Percentiles rank a stretch among this genome's conserved stretches.
phyloP scores from a whole-genome alignment of 805 yeast species.

The Saccharomycopsis sp. region DNA sequence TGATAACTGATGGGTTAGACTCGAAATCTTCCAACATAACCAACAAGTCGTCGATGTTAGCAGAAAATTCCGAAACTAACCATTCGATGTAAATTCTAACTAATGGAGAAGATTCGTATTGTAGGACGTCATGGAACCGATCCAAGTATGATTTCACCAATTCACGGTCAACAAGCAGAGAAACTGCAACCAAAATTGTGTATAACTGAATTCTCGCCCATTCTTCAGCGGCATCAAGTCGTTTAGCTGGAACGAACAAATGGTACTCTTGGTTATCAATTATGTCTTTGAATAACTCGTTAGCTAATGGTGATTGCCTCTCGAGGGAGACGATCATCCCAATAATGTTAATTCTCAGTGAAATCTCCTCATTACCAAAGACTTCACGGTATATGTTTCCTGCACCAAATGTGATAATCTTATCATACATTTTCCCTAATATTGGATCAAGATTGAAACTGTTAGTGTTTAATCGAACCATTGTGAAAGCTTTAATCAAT shows the following conservation, averaged over 20 bases:
- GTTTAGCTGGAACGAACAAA: conserved; percentile 43
- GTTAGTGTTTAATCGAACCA: conserved; percentile 49
- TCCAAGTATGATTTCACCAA: conserved; percentile 27
- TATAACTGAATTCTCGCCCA: conserved; percentile 52
- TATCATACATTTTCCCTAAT: conserved; percentile 47
- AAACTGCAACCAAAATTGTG: conserved; percentile 41
- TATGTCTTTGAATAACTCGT: conserved; percentile 26
- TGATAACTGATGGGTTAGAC: conserved; percentile 37
- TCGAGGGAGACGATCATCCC: background rate
- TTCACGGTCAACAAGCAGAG: conserved; percentile 26
- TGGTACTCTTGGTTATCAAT: conserved; percentile 32
- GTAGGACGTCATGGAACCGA: conserved; percentile 31
- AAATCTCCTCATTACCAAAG: conserved; percentile 37
- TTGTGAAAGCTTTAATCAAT: conserved; percentile 38
- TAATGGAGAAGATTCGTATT: conserved; percentile 69
- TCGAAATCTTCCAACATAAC: conserved; percentile 28
- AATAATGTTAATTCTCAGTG: background rate
- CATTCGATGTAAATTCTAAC: conserved; percentile 75
- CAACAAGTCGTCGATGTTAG: conserved; percentile 24
- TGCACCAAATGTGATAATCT: conserved; percentile 29
- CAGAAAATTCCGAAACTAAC: conserved; percentile 38
- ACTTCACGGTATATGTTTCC: conserved; percentile 37
- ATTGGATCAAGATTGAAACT: conserved; percentile 54
- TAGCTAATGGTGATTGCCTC: background rate
- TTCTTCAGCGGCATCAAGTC: conserved; percentile 67